Evolutionary conservation across 805 yeast genomes (phyloP).

Genomic region (Monosporozyma servazzii): DNA sequence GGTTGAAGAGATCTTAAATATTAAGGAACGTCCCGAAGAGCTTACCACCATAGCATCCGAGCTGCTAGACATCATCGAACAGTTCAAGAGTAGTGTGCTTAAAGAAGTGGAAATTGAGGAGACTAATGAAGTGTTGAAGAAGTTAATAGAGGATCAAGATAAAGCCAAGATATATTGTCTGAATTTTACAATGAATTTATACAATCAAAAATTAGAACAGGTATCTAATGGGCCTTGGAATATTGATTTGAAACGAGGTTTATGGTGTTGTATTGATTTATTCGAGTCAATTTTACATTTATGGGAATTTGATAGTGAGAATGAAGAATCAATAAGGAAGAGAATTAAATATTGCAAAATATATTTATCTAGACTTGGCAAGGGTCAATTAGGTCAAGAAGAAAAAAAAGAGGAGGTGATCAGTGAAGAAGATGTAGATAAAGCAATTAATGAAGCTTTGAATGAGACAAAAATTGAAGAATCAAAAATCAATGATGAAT

Average conservation of each 20-base stretch:
- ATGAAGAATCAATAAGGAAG: slow-evolving; percentile 11
- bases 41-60: slow-evolving; percentile 50
- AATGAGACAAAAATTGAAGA: background rate
- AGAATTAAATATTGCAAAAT: slow-evolving; percentile 24
- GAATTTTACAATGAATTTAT: slow-evolving; percentile 50
- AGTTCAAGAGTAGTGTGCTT: slow-evolving; percentile 32
- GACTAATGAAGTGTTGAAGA: slow-evolving; percentile 29
- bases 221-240: slow-evolving; percentile 41
- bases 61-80: slow-evolving; percentile 66
- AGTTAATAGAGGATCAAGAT: slow-evolving; percentile 48
- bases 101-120: slow-evolving; percentile 10
- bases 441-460: background rate
- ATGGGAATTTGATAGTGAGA: slow-evolving; percentile 16
- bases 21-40: slow-evolving; percentile 49
- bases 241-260: slow-evolving; percentile 14
- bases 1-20: slow-evolving; percentile 57
- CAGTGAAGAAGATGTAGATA: background rate
- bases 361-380: slow-evolving; percentile 19
- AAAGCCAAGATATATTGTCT: slow-evolving; percentile 48
- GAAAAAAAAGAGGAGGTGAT: background rate
- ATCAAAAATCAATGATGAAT: background rate
- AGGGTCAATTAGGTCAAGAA: slow-evolving; percentile 17
- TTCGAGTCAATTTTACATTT: slow-evolving; percentile 15
- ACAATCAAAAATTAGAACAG: slow-evolving; percentile 39
- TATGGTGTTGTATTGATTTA: slow-evolving; percentile 29